Conservation (phyloP, 2,329 filamentous ascomycete genomes). For the Aspergillus ustus region DNA sequence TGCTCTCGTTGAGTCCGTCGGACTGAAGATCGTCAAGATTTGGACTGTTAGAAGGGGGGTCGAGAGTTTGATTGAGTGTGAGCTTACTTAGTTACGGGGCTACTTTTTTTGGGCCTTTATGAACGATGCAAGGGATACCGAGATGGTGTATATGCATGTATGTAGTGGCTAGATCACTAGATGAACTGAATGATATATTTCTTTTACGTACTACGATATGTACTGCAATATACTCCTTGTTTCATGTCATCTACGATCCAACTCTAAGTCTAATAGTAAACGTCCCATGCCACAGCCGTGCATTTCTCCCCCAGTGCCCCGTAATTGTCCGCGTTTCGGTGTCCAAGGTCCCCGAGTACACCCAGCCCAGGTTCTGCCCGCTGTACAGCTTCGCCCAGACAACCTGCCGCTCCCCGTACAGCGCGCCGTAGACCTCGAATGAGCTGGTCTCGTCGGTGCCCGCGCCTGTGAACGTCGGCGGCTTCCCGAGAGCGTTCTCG, state of each 20-base stretch:
- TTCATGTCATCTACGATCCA: no score
- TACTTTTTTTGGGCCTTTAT: no score
- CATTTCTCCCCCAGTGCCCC: not conserved
- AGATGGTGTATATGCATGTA: no score
- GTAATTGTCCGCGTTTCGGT: not conserved
- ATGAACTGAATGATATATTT: no score
- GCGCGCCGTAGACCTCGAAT: not conserved
- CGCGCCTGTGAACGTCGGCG: not conserved
- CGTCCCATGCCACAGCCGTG: not conserved
- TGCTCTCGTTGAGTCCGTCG: constrained; percentile 36
- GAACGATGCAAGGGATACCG: no score
- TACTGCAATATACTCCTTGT: no score
- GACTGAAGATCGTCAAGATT: constrained; percentile 43
- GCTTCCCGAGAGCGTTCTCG: not conserved
- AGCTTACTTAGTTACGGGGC: constrained; percentile 15
- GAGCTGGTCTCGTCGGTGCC: not conserved
- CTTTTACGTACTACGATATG: no score
- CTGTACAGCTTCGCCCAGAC: not conserved
- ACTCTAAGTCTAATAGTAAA: no score
- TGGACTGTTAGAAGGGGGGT: constrained; percentile 31
- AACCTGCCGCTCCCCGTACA: not conserved
- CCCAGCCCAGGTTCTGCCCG: not conserved
- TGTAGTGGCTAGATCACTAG: no score
- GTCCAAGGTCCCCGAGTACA: not conserved
- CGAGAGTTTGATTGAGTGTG: constrained; percentile 34